These are phyloP conservation scores for Saccharomyces hybrid DNA, from an alignment of 1,139 yeast species.

Conservation along the genomic window DNA sequence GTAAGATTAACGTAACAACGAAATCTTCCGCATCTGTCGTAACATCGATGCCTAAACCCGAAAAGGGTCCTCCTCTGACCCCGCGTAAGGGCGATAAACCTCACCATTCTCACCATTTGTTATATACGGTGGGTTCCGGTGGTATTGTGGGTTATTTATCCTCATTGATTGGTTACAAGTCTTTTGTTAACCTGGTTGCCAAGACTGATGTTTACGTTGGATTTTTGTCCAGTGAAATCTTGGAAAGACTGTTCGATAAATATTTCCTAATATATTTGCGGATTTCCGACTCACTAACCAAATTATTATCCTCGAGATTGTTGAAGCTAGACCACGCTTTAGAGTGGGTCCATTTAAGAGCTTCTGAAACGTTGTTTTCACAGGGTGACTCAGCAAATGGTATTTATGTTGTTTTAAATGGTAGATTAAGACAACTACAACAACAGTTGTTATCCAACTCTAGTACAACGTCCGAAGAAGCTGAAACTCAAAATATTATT, in stretches of 20 bases:
- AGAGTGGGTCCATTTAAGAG: constrained; percentile 88
- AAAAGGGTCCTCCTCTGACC: background rate
- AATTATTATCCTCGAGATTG: constrained; percentile 57
- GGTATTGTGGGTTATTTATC: constrained; percentile 86
- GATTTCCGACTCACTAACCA: constrained; percentile 65
- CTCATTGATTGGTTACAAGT: constrained; percentile 68
- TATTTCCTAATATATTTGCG: constrained; percentile 70
- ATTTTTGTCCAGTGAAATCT: constrained; percentile 52
- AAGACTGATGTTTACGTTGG: constrained; percentile 59
- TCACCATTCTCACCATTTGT: constrained; percentile 33
- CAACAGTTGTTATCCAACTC: constrained; percentile 4
- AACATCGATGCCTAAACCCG: constrained; percentile 16
- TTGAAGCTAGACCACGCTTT: constrained; percentile 79
- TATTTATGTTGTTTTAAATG: constrained; percentile 82
- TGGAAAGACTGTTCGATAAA: constrained; percentile 64
- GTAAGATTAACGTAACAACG: constrained; percentile 56
- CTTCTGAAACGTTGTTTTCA: constrained; percentile 71
- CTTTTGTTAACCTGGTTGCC: constrained; percentile 65
- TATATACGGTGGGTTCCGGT: constrained; percentile 64
- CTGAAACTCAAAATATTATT: constrained; percentile 29
- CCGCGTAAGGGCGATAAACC: constrained; percentile 3
- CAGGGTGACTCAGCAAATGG: constrained; percentile 91
- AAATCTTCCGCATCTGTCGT: background rate
- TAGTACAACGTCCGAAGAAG: background rate
- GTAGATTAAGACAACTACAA: constrained; percentile 66